Evolutionary conservation across 306 rosid species (phyloP).

Genomic region (Argentina anserina): DNA sequence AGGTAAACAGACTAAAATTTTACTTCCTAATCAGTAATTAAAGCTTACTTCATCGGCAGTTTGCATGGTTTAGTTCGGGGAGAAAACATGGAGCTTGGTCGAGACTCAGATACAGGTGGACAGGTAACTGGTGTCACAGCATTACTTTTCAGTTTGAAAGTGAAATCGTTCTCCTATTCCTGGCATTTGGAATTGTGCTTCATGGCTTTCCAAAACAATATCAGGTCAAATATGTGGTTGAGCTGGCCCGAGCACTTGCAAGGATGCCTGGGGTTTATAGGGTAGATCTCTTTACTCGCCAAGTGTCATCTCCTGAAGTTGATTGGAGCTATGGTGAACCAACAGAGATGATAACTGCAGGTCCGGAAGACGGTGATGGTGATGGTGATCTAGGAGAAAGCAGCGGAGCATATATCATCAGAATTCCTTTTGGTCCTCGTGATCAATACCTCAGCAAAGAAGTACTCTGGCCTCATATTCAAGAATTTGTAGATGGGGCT

Average conservation of each 20-base stretch:
- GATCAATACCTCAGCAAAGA: conserved; percentile 75
- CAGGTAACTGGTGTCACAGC: conserved; percentile 44
- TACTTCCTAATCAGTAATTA: not conserved
- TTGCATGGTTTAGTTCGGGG: conserved; percentile 82
- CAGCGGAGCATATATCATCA: conserved; percentile 80
- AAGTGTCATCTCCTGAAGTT: conserved; percentile 70
- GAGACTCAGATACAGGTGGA: conserved; percentile 97
- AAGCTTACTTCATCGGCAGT: conserved; percentile 36
- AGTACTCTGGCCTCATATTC: conserved; percentile 83
- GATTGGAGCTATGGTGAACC: conserved; percentile 98
- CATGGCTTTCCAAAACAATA: conserved; percentile 18
- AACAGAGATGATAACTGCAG: conserved; percentile 71
- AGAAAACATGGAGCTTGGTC: conserved; percentile 94
- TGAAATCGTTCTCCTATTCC: not conserved
- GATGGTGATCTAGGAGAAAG: conserved; percentile 74
- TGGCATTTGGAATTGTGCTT: not conserved
- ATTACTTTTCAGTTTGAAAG: conserved; percentile 6
- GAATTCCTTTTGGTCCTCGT: conserved; percentile 91
- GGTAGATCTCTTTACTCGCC: conserved; percentile 86
- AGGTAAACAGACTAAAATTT: not conserved
- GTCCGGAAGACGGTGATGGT: conserved; percentile 53
- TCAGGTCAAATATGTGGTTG: conserved; percentile 87
- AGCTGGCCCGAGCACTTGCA: conserved; percentile 85
- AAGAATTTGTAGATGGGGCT: conserved; percentile 92
- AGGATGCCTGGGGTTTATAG: conserved; percentile 87